A percentile compares a stretch with the other conserved stretches of the same genome.
Evolutionary conservation across 495 filamentous ascomycete genomes (phyloP).

Genomic region (Hypoxylon intermedium): DNA sequence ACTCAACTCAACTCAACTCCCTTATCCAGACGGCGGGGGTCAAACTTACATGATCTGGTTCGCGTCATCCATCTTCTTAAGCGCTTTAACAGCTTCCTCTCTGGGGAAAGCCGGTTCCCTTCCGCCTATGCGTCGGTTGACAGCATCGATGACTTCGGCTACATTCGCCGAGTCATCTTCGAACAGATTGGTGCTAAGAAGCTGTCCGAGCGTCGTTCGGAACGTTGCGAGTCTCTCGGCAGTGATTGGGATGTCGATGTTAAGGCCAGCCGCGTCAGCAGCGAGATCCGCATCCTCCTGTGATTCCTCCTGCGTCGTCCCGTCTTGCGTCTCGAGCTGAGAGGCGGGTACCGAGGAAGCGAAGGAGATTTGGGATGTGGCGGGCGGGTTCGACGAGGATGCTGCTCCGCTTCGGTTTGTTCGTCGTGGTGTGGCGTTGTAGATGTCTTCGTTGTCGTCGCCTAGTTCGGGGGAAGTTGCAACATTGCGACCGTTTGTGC

Average conservation of each 20-base stretch:
- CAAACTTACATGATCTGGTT: slow-evolving; percentile 91
- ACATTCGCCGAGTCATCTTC: slow-evolving; percentile 79
- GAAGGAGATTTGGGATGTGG: slow-evolving; percentile 52
- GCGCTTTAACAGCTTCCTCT: slow-evolving; percentile 75
- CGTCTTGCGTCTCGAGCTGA: slow-evolving; percentile 48
- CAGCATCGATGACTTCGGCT: slow-evolving; percentile 74
- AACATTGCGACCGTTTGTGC: slow-evolving; percentile 23
- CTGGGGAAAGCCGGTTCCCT: slow-evolving; percentile 65
- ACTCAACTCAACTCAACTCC: not conserved
- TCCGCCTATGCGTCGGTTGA: slow-evolving; percentile 73
- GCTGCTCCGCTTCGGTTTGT: slow-evolving; percentile 40
- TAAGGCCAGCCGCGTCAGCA: slow-evolving; percentile 45
- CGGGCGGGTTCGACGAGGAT: slow-evolving; percentile 40
- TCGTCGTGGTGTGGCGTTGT: slow-evolving; percentile 51
- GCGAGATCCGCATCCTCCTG: slow-evolving; percentile 49
- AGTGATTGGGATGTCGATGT: slow-evolving; percentile 59
- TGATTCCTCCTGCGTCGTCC: slow-evolving; percentile 33
- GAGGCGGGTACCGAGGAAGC: slow-evolving; percentile 56
- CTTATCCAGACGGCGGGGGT: no score
- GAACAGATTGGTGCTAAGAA: slow-evolving; percentile 82
- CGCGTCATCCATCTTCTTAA: slow-evolving; percentile 77
- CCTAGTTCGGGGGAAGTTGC: slow-evolving; percentile 34
- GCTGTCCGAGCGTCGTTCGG: slow-evolving; percentile 76
- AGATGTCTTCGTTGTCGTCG: slow-evolving; percentile 45
- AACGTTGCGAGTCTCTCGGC: slow-evolving; percentile 73